Evolutionary conservation across 108 stramenopile species (phyloP).

Genomic region (Pseudonitzschia delicatissima): DNA sequence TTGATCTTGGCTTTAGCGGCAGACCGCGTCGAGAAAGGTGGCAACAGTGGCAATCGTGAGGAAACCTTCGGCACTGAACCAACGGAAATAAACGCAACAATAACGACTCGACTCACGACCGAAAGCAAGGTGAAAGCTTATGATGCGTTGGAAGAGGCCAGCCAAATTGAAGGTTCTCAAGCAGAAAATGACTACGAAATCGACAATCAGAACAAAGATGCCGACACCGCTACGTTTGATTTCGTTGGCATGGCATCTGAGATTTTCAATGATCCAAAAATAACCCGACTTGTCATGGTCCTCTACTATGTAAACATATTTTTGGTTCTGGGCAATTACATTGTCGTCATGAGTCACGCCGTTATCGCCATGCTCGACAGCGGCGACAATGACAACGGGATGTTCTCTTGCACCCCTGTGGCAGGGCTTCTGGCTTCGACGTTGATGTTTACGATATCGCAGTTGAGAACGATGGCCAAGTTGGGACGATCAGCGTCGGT

Average conservation of each 20-base stretch:
- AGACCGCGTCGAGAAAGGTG: conserved; percentile 33
- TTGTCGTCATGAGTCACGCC: conserved; percentile 70
- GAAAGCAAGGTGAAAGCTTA: neutral
- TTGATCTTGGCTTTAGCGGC: conserved; percentile 48
- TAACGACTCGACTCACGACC: neutral
- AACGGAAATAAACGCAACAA: neutral
- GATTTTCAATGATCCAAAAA: conserved; percentile 36
- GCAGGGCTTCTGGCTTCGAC: conserved; percentile 61
- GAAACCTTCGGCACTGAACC: conserved; percentile 1
- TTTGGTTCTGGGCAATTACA: conserved; percentile 68
- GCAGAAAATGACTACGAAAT: conserved; percentile 6
- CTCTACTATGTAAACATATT: conserved; percentile 70
- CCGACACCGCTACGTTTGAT: conserved; percentile 60
- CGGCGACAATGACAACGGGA: conserved; percentile 26
- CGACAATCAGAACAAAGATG: conserved; percentile 13
- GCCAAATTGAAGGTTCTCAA: neutral
- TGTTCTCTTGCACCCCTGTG: conserved; percentile 48
- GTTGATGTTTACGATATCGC: conserved; percentile 61
- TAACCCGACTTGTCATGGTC: conserved; percentile 39
- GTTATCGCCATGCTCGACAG: conserved; percentile 54
- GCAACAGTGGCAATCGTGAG: neutral
- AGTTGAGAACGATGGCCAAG: conserved; percentile 62
- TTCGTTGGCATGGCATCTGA: conserved; percentile 66
- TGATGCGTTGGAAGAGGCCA: neutral
- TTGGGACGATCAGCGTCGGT: conserved; percentile 50